phyloP scores from a whole-genome alignment of 306 rosid genomes.

The Fragaria nilgerrensis region DNA sequence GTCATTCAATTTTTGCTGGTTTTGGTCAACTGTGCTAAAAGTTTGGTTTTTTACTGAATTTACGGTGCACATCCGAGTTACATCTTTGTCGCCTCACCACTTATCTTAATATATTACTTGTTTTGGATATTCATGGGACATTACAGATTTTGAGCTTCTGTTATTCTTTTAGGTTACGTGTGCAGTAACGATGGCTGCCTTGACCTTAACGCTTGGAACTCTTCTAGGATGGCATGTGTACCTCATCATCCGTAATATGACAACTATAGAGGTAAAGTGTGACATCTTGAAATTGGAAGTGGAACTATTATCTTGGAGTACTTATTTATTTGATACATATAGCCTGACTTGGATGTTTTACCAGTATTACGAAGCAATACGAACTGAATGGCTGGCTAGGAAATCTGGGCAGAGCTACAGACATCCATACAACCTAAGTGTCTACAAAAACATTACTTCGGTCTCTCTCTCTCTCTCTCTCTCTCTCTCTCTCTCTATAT shows the following conservation, averaged over 20 bases:
- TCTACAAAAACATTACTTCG: conserved; percentile 67
- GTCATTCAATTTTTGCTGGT: not conserved
- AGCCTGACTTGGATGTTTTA: conserved; percentile 19
- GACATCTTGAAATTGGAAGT: conserved; percentile 16
- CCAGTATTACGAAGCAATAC: conserved; percentile 69
- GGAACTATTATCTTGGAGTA: conserved; percentile 9
- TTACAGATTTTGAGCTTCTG: not conserved
- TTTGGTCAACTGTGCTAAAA: conserved; percentile 4
- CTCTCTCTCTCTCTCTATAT: not conserved
- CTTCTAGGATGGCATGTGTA: conserved; percentile 85
- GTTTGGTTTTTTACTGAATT: not conserved
- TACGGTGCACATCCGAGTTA: not conserved
- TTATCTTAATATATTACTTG: not conserved
- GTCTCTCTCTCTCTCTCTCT: conserved; percentile 43
- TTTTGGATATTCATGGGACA: conserved; percentile 17
- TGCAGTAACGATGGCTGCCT: conserved; percentile 42
- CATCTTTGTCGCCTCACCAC: not conserved
- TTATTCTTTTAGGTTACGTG: conserved; percentile 46
- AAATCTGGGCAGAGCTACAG: conserved; percentile 79
- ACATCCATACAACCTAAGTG: conserved; percentile 57
- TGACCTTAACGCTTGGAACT: conserved; percentile 60
- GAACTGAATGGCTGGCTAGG: conserved; percentile 76
- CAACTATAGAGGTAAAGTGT: conserved; percentile 80
- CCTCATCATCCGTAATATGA: conserved; percentile 72
- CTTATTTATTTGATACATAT: not conserved